Conservation (phyloP, 352 stramenopile genomes). For the Pythium biforme region DNA sequence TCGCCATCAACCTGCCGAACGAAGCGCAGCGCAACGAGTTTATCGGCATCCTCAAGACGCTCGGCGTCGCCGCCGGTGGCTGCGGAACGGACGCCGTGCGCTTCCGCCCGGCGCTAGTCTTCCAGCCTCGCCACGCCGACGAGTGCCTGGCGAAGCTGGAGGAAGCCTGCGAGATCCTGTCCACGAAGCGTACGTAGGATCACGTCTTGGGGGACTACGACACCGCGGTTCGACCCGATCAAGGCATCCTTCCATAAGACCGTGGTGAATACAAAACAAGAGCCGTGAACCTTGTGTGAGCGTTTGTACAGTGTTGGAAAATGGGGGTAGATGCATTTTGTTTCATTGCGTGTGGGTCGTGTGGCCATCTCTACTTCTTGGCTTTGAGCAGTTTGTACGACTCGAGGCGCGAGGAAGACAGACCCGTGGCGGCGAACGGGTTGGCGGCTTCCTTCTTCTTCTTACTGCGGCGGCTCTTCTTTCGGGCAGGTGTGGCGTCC, state of each 20-base stretch:
- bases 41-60: conserved; percentile 51
- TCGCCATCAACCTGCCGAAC: conserved; percentile 74
- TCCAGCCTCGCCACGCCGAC: conserved; percentile 71
- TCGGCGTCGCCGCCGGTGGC: conserved; percentile 61
- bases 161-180: conserved; percentile 42
- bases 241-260: not conserved
- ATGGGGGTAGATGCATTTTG: not conserved
- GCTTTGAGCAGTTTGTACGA: conserved; percentile 81
- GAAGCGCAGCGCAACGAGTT: conserved; percentile 66
- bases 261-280: not conserved
- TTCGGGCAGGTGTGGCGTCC: conserved; percentile 15
- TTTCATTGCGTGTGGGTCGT: not conserved
- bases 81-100: conserved; percentile 69
- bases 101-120: conserved; percentile 75
- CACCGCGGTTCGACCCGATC: too few species aligned
- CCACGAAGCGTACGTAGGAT: conserved; percentile 13
- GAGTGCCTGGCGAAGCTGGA: conserved; percentile 77
- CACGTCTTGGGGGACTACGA: not conserved
- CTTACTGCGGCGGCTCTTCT: conserved; percentile 66
- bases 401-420: conserved; percentile 75
- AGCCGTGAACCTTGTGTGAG: too few species aligned
- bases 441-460: conserved; percentile 57
- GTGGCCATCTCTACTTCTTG: conserved; percentile 51
- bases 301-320: not conserved
- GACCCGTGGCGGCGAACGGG: conserved; percentile 44